These are phyloP conservation scores for Fusarium pseudonygamai DNA, from an alignment of 2,329 filamentous ascomycete genomes.

Conservation along the genomic window DNA sequence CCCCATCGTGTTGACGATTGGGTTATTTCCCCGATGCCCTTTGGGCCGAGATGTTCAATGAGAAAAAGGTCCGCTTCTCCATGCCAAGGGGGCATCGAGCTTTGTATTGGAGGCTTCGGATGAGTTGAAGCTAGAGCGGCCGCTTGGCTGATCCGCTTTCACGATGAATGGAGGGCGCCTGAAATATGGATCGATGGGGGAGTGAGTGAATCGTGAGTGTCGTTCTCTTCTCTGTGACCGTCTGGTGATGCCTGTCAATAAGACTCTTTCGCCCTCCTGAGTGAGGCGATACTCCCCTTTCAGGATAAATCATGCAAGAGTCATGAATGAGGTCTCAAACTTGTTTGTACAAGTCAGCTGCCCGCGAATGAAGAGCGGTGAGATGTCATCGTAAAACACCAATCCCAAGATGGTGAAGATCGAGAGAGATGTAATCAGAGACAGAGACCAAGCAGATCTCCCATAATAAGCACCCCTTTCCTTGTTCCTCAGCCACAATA, in stretches of 20 bases:
- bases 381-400: constrained; percentile 14
- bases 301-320: not conserved
- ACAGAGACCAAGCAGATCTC: not conserved
- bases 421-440: constrained; percentile 6
- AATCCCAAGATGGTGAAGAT: not conserved
- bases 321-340: not conserved
- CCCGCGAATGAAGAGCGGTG: constrained; percentile 13
- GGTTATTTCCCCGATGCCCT: not conserved
- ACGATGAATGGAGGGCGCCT: not conserved
- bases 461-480: not conserved
- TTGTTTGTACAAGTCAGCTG: not conserved
- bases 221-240: not conserved
- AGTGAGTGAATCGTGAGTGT: not conserved
- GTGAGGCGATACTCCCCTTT: not conserved
- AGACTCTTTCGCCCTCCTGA: not conserved
- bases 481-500: constrained; percentile 2
- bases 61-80: not conserved
- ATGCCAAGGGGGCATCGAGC: constrained; percentile 5
- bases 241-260: constrained; percentile 4
- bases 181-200: constrained; percentile 1
- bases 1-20: not conserved
- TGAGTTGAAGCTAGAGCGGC: constrained; percentile 1
- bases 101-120: not conserved
- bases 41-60: constrained; percentile 7
- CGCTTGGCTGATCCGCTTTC: constrained; percentile 21